These are phyloP conservation scores for Lupinus albus DNA, from an alignment of 306 rosid species.

Conservation along the genomic window DNA sequence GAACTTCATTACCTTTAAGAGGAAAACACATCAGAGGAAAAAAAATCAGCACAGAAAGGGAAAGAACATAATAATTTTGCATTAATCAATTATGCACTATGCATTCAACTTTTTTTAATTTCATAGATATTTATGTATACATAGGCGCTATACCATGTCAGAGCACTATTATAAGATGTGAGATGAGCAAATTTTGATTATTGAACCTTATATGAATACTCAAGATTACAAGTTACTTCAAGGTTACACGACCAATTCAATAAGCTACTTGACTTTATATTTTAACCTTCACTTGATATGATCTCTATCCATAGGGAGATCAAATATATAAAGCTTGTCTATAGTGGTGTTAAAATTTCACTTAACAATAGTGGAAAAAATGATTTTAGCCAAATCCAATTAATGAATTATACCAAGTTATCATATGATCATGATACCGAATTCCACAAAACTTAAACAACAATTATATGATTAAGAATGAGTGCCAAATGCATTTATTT, in stretches of 20 bases:
- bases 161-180: not conserved
- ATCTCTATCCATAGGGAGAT: not conserved
- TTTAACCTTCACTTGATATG: not conserved
- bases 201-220: not conserved
- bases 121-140: not conserved
- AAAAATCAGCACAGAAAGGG: not conserved
- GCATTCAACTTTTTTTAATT: not conserved
- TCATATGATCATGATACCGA: not conserved
- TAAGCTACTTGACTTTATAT: not conserved
- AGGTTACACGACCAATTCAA: not conserved
- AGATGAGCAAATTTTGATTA: no score
- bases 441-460: not conserved
- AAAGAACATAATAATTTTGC: not conserved
- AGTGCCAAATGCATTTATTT: not conserved
- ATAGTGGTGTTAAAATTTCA: not conserved
- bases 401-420: not conserved
- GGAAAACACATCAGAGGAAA: not conserved
- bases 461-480: not conserved
- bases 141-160: not conserved
- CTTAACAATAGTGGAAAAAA: not conserved
- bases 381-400: not conserved
- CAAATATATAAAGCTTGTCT: no score
- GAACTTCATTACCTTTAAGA: not conserved
- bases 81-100: not conserved
- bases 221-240: not conserved